phyloP scores from a whole-genome alignment of 352 stramenopile species.

The Lagenidium giganteum region DNA sequence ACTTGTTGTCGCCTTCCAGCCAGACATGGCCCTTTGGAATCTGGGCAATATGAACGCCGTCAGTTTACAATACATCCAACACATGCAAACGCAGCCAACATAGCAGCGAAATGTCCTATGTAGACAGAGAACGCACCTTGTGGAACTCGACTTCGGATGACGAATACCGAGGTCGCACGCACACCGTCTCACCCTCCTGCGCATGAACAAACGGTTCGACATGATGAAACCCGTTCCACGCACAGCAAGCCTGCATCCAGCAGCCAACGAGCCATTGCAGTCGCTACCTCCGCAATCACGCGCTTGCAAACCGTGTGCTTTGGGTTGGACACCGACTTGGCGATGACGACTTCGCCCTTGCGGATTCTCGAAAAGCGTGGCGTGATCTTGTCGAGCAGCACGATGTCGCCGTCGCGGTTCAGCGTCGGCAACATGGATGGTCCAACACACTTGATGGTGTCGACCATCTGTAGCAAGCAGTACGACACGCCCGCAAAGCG shows the following conservation, averaged over 20 bases:
- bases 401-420: constrained; percentile 85
- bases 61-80: too few species aligned
- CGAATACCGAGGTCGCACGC: constrained; percentile 60
- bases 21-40: constrained; percentile 92
- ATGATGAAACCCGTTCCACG: too few species aligned
- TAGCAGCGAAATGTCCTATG: neutral
- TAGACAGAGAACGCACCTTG: constrained; percentile 25
- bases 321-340: constrained; percentile 82
- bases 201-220: too few species aligned
- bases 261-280: neutral
- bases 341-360: constrained; percentile 85
- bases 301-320: constrained; percentile 88
- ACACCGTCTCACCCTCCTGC: constrained; percentile 79
- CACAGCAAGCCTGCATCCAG: neutral
- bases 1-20: constrained; percentile 97
- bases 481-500: constrained; percentile 72
- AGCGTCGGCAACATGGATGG: constrained; percentile 90
- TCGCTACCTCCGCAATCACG: constrained; percentile 59
- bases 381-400: constrained; percentile 87
- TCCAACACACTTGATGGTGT: constrained; percentile 85
- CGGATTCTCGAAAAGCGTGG: constrained; percentile 55
- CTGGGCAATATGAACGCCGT: constrained; percentile 11
- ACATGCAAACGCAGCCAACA: neutral
- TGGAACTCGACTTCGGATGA: constrained; percentile 73
- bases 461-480: constrained; percentile 60